Base-by-base conservation (phyloP, 495 filamentous ascomycete genomes). In the Lophiotrema nucula region DNA sequence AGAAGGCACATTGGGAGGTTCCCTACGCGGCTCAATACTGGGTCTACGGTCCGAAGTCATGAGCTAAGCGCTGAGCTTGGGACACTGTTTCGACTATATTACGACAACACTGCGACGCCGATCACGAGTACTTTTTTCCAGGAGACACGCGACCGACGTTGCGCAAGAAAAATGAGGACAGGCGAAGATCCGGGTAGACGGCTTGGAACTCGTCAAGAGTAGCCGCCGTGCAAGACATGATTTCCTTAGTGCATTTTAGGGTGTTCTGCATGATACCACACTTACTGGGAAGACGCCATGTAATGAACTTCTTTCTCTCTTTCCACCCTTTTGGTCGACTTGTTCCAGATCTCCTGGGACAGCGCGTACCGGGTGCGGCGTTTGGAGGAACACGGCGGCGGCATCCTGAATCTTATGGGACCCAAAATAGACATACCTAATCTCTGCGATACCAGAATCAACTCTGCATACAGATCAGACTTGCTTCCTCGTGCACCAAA, bases 1-100 rank as follows among this genome's bases (percentile, higher is more conserved):
- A 19, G 27, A 45, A 42, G 33, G 23, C 35, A 24, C 28, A 50
- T 11, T 62, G 55, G 38, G 54, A 58, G 50, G 64, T 67, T 3
- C 54, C 59, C 11, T 67, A 67, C 26, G 64, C 59, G 10, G 64
- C 64, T 21, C 59, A 67, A 24, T 67, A 67, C 54, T 67, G 64
- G 64, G 48, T 67, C 38, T 62, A 46, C 47, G 57, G 31, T 8
- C 31, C 31, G 31, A 35, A 8, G 31, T 35, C 31, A 15, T 35
- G 31, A 35, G 31, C 31, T 35, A 35, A 35, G 31, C 31, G 31
- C 31, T 15, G 31, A 35, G 31, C 31, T 8, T 35, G 31, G 8
- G 8, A 8, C 15, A 8, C 31, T 35, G 31, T 35, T 35, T 35
- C 8, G 15, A 8, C 8, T 15, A 35, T 8, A 35, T 35, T 15